A percentile compares a stretch with the other conserved stretches of the same genome.
Conservation (phyloP, 768 basidiomycete genomes). For the Podaxis sp. region DNA sequence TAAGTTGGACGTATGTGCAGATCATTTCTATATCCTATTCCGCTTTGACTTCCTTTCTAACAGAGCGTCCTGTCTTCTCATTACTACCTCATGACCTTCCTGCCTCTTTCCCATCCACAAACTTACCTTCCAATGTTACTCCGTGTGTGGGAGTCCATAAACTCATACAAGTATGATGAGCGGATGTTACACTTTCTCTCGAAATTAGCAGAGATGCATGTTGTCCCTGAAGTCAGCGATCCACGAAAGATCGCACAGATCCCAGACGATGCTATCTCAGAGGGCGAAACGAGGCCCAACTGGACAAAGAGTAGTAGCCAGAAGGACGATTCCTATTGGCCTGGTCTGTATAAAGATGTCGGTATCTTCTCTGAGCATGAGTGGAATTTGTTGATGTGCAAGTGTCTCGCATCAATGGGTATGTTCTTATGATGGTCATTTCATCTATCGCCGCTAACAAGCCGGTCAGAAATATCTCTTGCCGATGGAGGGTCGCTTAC, state of each 20-base stretch:
- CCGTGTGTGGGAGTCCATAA: constrained; percentile 84
- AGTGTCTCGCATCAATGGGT: constrained; percentile 85
- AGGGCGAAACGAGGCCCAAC: constrained; percentile 58
- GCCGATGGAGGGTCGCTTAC: constrained; percentile 74
- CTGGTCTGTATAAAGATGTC: constrained; percentile 80
- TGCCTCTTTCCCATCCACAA: constrained; percentile 84
- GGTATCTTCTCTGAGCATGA: constrained; percentile 86
- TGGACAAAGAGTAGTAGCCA: constrained; percentile 48
- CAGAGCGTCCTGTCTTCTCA: constrained; percentile 79
- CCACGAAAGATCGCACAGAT: constrained; percentile 65
- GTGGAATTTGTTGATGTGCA: constrained; percentile 86
- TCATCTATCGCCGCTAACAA: constrained; percentile 6
- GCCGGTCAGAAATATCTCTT: constrained; percentile 59
- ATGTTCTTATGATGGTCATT: constrained; percentile 25
- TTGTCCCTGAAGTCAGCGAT: constrained; percentile 75
- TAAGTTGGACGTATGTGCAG: constrained; percentile 60
- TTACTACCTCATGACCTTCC: constrained; percentile 82
- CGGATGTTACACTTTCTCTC: constrained; percentile 85
- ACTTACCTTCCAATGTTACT: constrained; percentile 82
- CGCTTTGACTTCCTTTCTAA: constrained; percentile 17
- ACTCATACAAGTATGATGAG: constrained; percentile 88
- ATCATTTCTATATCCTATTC: background rate
- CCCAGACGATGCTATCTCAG: constrained; percentile 67
- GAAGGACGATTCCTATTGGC: constrained; percentile 40
- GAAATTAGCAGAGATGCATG: constrained; percentile 75